phyloP scores from a whole-genome alignment of 2,329 filamentous ascomycete genomes.

The Microcyclosporella mali region DNA sequence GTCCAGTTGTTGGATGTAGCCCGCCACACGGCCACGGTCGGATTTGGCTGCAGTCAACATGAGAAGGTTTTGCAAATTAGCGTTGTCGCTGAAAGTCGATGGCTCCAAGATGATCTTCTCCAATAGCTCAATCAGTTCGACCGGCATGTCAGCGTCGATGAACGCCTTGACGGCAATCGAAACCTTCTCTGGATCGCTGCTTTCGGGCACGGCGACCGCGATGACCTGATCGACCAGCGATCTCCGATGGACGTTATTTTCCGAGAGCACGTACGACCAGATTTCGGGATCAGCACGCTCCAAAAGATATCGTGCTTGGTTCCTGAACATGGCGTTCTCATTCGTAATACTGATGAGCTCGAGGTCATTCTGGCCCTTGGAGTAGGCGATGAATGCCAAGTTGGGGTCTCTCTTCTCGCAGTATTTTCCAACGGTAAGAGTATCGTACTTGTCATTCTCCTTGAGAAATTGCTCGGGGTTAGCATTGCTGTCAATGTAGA shows the following conservation, averaged over 20 bases:
- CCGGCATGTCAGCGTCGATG: conserved; percentile 81
- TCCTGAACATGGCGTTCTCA: conserved; percentile 99
- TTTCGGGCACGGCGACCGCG: conserved; percentile 77
- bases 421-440: conserved; percentile 88
- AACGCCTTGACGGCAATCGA: conserved; percentile 91
- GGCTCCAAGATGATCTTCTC: conserved; percentile 99
- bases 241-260: conserved; percentile 91
- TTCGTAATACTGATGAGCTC: conserved; percentile 98
- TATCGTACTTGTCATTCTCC: conserved; percentile 95
- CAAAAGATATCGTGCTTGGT: conserved; percentile 90
- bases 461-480: conserved; percentile 96
- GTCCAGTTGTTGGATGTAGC: conserved; percentile 88
- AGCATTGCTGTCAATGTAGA: conserved; percentile 98
- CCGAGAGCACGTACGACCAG: conserved; percentile 89
- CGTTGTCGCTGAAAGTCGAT: conserved; percentile 96
- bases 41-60: conserved; percentile 96
- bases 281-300: conserved; percentile 85
- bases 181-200: conserved; percentile 87
- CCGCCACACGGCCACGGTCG: conserved; percentile 89
- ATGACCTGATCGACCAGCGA: conserved; percentile 95
- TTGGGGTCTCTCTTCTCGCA: conserved; percentile 98
- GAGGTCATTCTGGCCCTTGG: conserved; percentile 93
- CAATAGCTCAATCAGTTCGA: conserved; percentile 90
- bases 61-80: conserved; percentile 90
- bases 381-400: conserved; percentile 87